These are phyloP conservation scores for Aureobasidium sp. DNA, from an alignment of 2,329 filamentous ascomycete genomes.

Conservation along the genomic window DNA sequence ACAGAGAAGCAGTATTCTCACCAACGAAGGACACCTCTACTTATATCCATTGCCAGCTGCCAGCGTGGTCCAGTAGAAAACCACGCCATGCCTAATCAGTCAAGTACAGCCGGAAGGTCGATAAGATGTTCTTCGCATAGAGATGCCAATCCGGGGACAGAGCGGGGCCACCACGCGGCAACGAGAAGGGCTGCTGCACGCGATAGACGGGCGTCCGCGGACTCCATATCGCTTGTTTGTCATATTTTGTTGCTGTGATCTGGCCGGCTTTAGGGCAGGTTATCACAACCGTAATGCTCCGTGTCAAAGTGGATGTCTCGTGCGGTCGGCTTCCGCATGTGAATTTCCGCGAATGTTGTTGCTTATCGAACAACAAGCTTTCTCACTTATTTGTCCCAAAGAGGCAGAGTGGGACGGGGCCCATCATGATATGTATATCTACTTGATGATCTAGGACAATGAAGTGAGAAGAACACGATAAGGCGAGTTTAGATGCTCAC, in stretches of 20 bases:
- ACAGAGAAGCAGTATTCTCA: not conserved
- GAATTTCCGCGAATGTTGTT: too few species aligned
- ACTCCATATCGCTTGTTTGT: not conserved
- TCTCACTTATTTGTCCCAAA: conserved; percentile 1
- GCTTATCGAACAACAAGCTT: not conserved
- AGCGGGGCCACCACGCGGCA: conserved; percentile 2
- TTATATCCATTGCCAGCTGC: not conserved
- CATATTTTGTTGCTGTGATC: not conserved
- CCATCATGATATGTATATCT: not conserved
- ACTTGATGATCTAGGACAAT: not conserved
- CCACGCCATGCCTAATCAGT: not conserved
- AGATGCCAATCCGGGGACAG: not conserved
- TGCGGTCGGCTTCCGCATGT: not conserved
- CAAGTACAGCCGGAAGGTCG: not conserved
- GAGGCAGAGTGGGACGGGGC: not conserved
- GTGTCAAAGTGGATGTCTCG: not conserved
- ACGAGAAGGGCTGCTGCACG: not conserved
- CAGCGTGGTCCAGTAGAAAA: not conserved
- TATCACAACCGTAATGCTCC: not conserved
- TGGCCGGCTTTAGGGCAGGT: not conserved
- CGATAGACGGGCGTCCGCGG: not conserved
- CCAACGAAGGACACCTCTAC: not conserved
- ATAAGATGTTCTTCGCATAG: not conserved
- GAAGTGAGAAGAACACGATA: not conserved
- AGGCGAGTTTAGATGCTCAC: too few species aligned